Conservation (phyloP, 108 stramenopile genomes). For the Ochromonas danica region DNA sequence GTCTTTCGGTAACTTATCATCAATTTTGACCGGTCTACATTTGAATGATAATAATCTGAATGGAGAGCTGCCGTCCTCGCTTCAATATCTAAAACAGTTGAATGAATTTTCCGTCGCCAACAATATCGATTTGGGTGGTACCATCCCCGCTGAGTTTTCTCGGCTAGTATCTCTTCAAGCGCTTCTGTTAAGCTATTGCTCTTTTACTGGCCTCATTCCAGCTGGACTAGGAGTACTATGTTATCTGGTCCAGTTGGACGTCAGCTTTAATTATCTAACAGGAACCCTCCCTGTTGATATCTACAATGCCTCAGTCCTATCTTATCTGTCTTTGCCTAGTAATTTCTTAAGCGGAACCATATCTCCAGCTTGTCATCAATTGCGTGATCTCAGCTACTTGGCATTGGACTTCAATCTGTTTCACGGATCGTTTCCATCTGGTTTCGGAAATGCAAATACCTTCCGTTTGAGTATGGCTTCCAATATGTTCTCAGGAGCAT, state of each 20-base stretch:
- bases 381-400: too few species aligned
- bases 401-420: too few species aligned
- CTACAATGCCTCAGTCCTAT: too few species aligned
- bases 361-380: too few species aligned
- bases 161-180: background rate
- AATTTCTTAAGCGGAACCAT: too few species aligned
- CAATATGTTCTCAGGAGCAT: too few species aligned
- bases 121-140: background rate
- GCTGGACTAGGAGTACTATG: background rate
- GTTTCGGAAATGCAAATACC: too few species aligned
- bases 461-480: too few species aligned
- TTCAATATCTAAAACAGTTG: background rate
- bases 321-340: too few species aligned
- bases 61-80: background rate
- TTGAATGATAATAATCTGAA: background rate
- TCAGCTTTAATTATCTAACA: background rate
- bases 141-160: background rate
- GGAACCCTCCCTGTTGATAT: constrained; percentile 1
- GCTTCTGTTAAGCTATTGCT: background rate
- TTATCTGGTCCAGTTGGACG: background rate
- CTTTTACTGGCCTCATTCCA: background rate
- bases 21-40: background rate
- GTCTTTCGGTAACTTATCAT: background rate
- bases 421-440: too few species aligned
- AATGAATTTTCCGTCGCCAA: background rate